Evolutionary conservation across 129 eudicot species (phyloP), one percentile per base, ranked within the genome.

Genomic region (Oenanthe sinensis): DNA sequence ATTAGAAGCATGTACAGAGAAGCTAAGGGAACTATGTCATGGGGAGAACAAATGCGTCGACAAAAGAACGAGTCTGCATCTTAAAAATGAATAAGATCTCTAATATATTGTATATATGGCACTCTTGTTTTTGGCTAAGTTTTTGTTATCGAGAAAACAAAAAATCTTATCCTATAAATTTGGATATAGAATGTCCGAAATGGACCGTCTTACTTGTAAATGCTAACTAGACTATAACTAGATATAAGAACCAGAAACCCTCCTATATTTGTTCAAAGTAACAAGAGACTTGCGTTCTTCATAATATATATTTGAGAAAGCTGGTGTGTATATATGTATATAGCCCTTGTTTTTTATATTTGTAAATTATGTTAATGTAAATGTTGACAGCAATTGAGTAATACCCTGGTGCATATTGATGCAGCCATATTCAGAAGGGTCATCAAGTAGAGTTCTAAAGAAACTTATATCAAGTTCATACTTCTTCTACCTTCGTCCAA

Each of bases 21-120:
- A n/a, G n/a, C 81, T 1, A 69, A 79, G 40, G 84, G 80, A 45
- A 87, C 75, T 55, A 81, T 86, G 89, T 94, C 98, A 5, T 94
- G 98, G 98, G 98, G 86, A 78, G 93, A 93, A 44, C 86, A 87
- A 26, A 84, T 94, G 91, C 97, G 98, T 40, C 79, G 78, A 84
- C 85, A 90, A 84, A 85, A 87, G 76, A 60, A 84, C 5, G 86
- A 86, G 58, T 80, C 88, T 78, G 75, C 89, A 47, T 77, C 88
- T 7, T 82, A 78, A 65, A 49, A 40, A 44, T 55, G 26, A 49
- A 68, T 49, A 78, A 37, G 79, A 24, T 22, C 1, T 78, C 55
- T 26, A 55, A 68, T n/a, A 76, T 81, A 54, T 8, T 85, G 74
- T 79, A 68, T 76, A 79, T 81, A 74, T 67, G 39, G 9, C 7